Conservation (phyloP, 73 alveolate species). For the Stentor roeselii region DNA sequence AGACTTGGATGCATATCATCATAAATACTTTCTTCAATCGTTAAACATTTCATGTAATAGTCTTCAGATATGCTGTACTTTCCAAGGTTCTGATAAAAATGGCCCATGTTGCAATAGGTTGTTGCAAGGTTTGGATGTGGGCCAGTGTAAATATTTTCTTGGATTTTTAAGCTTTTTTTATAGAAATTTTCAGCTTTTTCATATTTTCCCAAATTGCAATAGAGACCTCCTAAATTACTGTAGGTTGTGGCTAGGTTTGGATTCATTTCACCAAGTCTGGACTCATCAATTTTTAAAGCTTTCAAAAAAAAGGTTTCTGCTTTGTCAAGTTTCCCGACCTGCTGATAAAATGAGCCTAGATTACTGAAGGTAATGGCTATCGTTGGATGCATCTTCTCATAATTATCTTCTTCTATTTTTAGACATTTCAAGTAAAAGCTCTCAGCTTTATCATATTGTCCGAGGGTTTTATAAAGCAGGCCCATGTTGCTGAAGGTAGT, state of each 20-base stretch:
- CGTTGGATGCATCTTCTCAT: not conserved
- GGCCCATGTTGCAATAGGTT: not conserved
- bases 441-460: not conserved
- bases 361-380: not conserved
- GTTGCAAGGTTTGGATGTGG: not conserved
- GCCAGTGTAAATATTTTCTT: not conserved
- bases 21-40: too few species aligned
- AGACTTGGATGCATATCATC: not conserved
- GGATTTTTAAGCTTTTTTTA: too few species aligned
- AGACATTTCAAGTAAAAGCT: not conserved
- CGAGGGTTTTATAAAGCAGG: too few species aligned
- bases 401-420: not conserved
- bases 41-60: not conserved
- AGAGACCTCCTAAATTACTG: not conserved
- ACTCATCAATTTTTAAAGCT: not conserved
- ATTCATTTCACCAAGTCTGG: not conserved
- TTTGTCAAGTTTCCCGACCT: not conserved
- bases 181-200: not conserved
- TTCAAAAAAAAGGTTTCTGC: not conserved
- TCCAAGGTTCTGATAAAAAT: not conserved
- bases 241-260: not conserved
- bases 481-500: not conserved
- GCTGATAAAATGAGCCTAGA: not conserved
- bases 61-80: not conserved
- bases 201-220: too few species aligned